phyloP scores from a whole-genome alignment of 2,329 filamentous ascomycete genomes.

The Fusarium praegraminearum region DNA sequence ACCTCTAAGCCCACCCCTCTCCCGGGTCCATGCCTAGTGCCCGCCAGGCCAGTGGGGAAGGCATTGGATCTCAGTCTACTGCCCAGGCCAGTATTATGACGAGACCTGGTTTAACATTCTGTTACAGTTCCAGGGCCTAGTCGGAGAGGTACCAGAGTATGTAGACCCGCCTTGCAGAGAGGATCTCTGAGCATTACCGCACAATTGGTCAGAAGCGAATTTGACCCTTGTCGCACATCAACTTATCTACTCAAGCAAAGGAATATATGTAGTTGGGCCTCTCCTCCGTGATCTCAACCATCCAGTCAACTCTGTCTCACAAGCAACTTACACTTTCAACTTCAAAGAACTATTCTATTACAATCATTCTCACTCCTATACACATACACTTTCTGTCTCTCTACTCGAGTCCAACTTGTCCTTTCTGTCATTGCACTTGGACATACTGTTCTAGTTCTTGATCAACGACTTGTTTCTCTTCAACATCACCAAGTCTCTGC shows the following conservation, averaged over 20 bases:
- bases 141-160: constrained; percentile 42
- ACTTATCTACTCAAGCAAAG: constrained; percentile 40
- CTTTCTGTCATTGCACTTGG: constrained; percentile 23
- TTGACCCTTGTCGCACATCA: constrained; percentile 49
- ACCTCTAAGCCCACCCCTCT: constrained; percentile 33
- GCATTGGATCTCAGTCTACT: constrained; percentile 40
- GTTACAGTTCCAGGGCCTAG: constrained; percentile 44
- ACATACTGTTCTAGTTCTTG: constrained; percentile 12
- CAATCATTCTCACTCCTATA: constrained; percentile 38
- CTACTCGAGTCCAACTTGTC: constrained; percentile 10
- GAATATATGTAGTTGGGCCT: constrained; percentile 48
- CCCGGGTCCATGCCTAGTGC: constrained; percentile 29
- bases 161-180: constrained; percentile 44
- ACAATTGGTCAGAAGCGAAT: constrained; percentile 51
- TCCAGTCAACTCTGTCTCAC: constrained; percentile 42
- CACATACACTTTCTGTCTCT: constrained; percentile 30
- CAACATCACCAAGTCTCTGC: constrained; percentile 19
- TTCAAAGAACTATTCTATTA: constrained; percentile 22
- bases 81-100: constrained; percentile 44
- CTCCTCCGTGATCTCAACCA: constrained; percentile 44
- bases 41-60: constrained; percentile 37
- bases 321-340: constrained; percentile 41
- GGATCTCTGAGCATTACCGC: constrained; percentile 50
- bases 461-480: constrained; percentile 8
- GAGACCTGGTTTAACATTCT: constrained; percentile 47